phyloP scores from a whole-genome alignment of 768 basidiomycete species.

The Termitomyces sp. region DNA sequence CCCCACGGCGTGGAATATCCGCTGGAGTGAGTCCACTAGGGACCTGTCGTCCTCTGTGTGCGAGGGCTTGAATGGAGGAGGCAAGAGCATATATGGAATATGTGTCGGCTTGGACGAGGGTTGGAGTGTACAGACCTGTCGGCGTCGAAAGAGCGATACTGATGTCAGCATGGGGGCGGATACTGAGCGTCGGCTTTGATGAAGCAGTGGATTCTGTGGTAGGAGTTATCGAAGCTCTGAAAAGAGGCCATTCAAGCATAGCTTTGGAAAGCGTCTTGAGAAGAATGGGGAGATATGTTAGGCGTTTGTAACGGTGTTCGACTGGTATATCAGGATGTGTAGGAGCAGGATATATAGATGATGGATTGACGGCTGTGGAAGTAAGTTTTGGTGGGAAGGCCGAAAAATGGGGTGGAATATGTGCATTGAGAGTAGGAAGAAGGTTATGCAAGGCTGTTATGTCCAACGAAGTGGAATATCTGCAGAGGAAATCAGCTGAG shows the following conservation, averaged over 20 bases:
- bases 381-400: slow-evolving; percentile 17
- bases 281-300: slow-evolving; percentile 81
- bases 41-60: slow-evolving; percentile 58
- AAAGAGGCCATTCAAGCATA: slow-evolving; percentile 81
- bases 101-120: slow-evolving; percentile 48
- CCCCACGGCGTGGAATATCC: slow-evolving; percentile 73
- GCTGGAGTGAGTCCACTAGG: slow-evolving; percentile 58
- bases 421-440: slow-evolving; percentile 56
- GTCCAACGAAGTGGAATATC: slow-evolving; percentile 73
- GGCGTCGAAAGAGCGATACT: slow-evolving; percentile 73
- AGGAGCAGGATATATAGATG: slow-evolving; percentile 32
- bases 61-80: slow-evolving; percentile 53
- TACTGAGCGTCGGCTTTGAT: slow-evolving; percentile 58
- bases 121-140: slow-evolving; percentile 80
- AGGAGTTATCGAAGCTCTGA: slow-evolving; percentile 69
- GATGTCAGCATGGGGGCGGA: slow-evolving; percentile 75
- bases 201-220: slow-evolving; percentile 13
- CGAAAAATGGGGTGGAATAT: slow-evolving; percentile 59
- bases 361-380: slow-evolving; percentile 29
- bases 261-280: slow-evolving; percentile 76
- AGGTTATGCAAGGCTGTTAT: slow-evolving; percentile 62
- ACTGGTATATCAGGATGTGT: slow-evolving; percentile 38
- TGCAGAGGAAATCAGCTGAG: slow-evolving; percentile 16
- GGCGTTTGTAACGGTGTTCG: slow-evolving; percentile 49
- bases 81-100: slow-evolving; percentile 57